phyloP scores from a whole-genome alignment of 176 grass and related monocot species.

The Thinopyrum elongatum region DNA sequence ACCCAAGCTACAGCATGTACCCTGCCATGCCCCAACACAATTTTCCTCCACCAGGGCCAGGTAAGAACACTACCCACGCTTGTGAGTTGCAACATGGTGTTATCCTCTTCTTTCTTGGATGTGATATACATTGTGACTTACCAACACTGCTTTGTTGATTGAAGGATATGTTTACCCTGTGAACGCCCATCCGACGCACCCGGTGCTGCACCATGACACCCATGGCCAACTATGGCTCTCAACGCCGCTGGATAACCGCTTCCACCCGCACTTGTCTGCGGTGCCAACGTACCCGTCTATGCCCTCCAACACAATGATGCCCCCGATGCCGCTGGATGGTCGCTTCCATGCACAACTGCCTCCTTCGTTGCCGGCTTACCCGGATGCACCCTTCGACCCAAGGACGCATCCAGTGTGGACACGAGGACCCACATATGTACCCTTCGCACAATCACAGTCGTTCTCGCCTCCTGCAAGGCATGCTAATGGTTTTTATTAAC shows the following conservation, averaged over 20 bases:
- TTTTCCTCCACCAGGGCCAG: not conserved
- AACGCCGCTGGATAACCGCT: not conserved
- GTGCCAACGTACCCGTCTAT: too few species aligned
- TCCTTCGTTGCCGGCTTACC: not conserved
- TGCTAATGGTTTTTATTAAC: not conserved
- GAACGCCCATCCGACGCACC: not conserved
- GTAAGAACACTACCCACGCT: not conserved
- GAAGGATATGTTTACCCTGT: not conserved
- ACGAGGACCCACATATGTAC: not conserved
- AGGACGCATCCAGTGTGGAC: not conserved
- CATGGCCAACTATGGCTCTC: not conserved
- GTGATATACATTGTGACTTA: not conserved
- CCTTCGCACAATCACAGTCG: not conserved
- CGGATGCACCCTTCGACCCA: not conserved
- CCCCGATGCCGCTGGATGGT: too few species aligned
- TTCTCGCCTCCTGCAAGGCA: not conserved
- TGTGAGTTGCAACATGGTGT: not conserved
- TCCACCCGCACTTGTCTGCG: too few species aligned
- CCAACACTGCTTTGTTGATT: not conserved
- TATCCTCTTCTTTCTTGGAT: not conserved
- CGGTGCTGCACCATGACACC: not conserved
- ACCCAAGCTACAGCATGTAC: too few species aligned
- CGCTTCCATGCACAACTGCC: too few species aligned
- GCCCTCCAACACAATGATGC: too few species aligned
- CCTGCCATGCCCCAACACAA: not conserved